Percentiles rank a stretch among this genome's conserved stretches.
Evolutionary conservation across 495 filamentous ascomycete genomes (phyloP).

Genomic region (Cercophora sp.): DNA sequence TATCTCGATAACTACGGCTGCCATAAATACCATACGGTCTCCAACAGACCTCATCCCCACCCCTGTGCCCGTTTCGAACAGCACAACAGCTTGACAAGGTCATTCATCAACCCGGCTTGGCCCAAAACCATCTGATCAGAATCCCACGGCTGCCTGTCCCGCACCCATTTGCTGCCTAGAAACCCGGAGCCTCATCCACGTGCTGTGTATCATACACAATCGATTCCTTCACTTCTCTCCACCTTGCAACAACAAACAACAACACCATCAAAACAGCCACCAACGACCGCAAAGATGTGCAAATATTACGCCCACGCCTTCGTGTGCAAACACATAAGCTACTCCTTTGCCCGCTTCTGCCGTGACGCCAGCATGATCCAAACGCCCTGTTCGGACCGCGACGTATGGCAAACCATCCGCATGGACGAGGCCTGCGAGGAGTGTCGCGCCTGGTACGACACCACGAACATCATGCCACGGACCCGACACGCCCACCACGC

Average conservation of each 20-base stretch:
- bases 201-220: not conserved
- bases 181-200: not conserved
- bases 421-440: constrained; percentile 43
- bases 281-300: constrained; percentile 22
- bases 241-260: not conserved
- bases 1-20: no score
- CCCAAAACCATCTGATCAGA: no score
- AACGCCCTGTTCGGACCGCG: constrained; percentile 22
- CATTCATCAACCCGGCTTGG: no score
- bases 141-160: no score
- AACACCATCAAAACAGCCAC: not conserved
- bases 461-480: no score
- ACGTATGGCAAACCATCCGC: constrained; percentile 30
- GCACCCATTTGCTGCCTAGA: no score
- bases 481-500: not conserved
- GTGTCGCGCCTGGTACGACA: constrained; percentile 23
- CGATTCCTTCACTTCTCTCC: not conserved
- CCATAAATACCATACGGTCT: no score
- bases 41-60: no score
- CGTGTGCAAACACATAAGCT: constrained; percentile 25
- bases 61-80: no score
- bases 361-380: constrained; percentile 25
- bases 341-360: constrained; percentile 29
- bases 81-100: no score
- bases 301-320: constrained; percentile 31